A percentile compares a stretch with the other conserved stretches of the same genome.
phyloP scores from a whole-genome alignment of 1,284 basidiomycete species.

The Fistulinella cinereoalba region DNA sequence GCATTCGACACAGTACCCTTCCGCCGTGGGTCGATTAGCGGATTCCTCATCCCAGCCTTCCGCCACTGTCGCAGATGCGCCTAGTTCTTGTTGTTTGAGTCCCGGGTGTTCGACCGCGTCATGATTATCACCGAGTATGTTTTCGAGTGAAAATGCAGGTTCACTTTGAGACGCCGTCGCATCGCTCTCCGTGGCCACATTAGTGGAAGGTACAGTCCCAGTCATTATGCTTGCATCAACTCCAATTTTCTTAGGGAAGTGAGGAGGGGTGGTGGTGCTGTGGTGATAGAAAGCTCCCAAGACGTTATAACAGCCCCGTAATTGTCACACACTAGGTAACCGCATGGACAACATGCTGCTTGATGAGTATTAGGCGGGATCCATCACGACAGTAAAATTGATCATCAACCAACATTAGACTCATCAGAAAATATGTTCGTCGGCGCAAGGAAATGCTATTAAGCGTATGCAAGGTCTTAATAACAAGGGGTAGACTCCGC shows the following conservation, averaged over 20 bases:
- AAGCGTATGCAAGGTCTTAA: no score
- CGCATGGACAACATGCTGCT: slow-evolving; percentile 28
- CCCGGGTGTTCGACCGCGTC: slow-evolving; percentile 56
- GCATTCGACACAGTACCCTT: slow-evolving; percentile 77
- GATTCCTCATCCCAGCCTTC: slow-evolving; percentile 68
- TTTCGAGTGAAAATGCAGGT: slow-evolving; percentile 55
- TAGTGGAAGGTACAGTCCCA: slow-evolving; percentile 17
- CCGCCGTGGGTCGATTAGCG: slow-evolving; percentile 43
- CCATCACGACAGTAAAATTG: not conserved
- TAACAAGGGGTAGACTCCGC: no score
- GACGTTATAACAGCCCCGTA: slow-evolving; percentile 4
- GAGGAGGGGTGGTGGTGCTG: slow-evolving; percentile 2
- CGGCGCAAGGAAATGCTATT: no score
- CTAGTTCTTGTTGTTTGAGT: slow-evolving; percentile 33
- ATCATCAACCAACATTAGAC: not conserved
- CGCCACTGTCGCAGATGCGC: slow-evolving; percentile 26
- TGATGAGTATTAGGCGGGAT: no score
- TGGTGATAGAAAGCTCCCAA: slow-evolving; percentile 9
- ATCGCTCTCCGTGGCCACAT: slow-evolving; percentile 8
- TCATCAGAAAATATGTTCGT: no score
- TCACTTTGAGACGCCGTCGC: slow-evolving; percentile 7
- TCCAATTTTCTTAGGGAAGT: not conserved
- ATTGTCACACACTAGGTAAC: slow-evolving; percentile 18
- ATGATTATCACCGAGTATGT: slow-evolving; percentile 60
- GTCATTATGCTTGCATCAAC: slow-evolving; percentile 21